Base-by-base conservation (phyloP, 208 protist species). In the Trypanosoma theileri region DNA sequence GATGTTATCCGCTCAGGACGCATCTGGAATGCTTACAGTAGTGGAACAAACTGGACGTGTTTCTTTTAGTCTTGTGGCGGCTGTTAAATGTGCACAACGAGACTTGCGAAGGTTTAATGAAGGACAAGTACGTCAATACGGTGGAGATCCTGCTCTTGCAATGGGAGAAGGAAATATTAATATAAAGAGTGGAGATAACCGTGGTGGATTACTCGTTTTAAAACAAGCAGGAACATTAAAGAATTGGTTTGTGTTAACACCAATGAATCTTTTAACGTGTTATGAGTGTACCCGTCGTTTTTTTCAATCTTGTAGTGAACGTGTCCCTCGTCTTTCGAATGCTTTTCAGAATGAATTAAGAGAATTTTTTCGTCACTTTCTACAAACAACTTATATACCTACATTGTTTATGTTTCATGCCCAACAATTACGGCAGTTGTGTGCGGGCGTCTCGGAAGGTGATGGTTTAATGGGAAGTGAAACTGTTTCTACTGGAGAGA, bases 231-330 rank as follows among this genome's bases (percentile, higher is more conserved):
- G 69, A 13, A 67, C 74, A 61, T 75, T 95, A 75, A 77, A 77
- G 16, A 80, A 80, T 63, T 95, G 86, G 85, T 95, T 95, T 59
- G 83, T 91, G 17, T 89, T 90, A 53, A 92, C 82, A 9, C 73
- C 85, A 3, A 95, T 95, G 89, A 95, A 95, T 71, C 80, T 87
- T 45, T 63, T 93, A n/a, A 88, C 86, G 50, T 95, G 89, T 68
- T 89, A 92, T 75, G 79, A 88, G 57, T 86, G 79, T 67, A 83
- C 79, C 1, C 44, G 72, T 40, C 76, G 76, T 7, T 95, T 95
- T 75, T 84, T 77, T 58, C 71, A 80, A 28, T 80, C 82, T 45
- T 89, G 86, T 74, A 73, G 71, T 41, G 79, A 82, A 35, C 76
- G 80, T 40, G 79, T 88, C 0, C 79, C 82, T 0, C 80, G 84